Percentiles rank a stretch among this genome's conserved stretches.
Evolutionary conservation across 768 basidiomycete species (phyloP).

Genomic region (Russula olivacea): DNA sequence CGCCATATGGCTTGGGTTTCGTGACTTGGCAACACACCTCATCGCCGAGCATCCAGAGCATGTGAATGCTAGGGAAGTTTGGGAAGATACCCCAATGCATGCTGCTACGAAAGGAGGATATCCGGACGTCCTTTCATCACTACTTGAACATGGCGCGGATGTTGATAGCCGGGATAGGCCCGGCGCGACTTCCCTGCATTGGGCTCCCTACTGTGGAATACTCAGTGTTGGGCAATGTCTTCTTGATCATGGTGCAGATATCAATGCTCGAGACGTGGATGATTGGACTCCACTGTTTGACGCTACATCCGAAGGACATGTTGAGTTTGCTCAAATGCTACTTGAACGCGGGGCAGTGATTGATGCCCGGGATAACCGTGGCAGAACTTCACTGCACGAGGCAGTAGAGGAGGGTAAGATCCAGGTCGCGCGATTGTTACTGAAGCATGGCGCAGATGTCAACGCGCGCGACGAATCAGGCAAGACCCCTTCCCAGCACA

Average conservation of each 20-base stretch:
- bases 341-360: background rate
- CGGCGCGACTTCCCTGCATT: background rate
- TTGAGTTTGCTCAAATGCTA: background rate
- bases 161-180: background rate
- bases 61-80: background rate
- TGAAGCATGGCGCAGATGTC: background rate
- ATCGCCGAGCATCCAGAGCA: background rate
- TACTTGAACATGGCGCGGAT: background rate
- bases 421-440: background rate
- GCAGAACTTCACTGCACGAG: background rate
- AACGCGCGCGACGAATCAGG: background rate
- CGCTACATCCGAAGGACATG: background rate
- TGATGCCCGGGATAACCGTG: background rate
- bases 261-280: background rate
- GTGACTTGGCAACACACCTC: background rate
- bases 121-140: background rate
- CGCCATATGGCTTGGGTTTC: background rate
- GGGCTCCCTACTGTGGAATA: background rate
- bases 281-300: background rate
- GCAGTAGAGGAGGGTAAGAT: fast-evolving
- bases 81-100: background rate
- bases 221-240: background rate
- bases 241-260: background rate
- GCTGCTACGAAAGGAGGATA: background rate
- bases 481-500: background rate